phyloP scores from a whole-genome alignment of 2,329 filamentous ascomycete species.

The Botrytis sinoallii region DNA sequence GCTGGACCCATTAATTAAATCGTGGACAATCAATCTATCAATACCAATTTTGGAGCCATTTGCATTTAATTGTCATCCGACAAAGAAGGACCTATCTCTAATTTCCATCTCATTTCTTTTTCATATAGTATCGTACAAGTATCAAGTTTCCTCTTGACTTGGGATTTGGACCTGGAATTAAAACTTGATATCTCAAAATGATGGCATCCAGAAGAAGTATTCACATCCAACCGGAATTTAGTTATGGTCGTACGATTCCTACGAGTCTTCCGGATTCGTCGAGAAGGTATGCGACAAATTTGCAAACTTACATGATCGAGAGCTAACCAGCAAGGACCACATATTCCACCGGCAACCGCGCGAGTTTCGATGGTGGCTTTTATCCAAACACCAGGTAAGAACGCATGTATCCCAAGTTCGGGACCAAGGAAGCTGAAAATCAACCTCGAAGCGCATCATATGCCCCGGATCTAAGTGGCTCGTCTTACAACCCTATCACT shows the following conservation, averaged over 20 bases:
- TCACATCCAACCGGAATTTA: slow-evolving; percentile 36
- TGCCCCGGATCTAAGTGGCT: slow-evolving; percentile 28
- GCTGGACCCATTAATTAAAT: slow-evolving; percentile 18
- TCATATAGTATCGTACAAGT: not conserved
- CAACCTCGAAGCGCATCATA: slow-evolving; percentile 34
- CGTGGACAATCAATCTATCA: slow-evolving; percentile 15
- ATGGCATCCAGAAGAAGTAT: slow-evolving; percentile 38
- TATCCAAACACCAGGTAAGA: slow-evolving; percentile 38
- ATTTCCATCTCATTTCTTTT: not conserved
- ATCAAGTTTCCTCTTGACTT: slow-evolving; percentile 11
- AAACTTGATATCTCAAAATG: slow-evolving; percentile 23
- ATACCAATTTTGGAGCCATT: slow-evolving; percentile 11
- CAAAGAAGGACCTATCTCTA: slow-evolving; percentile 3
- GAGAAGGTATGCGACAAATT: slow-evolving; percentile 36
- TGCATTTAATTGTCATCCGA: slow-evolving; percentile 11
- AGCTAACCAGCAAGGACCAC: slow-evolving; percentile 35
- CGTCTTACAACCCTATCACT: slow-evolving; percentile 33
- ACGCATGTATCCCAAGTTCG: slow-evolving; percentile 21
- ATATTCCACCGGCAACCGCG: slow-evolving; percentile 31
- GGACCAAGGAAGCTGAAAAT: slow-evolving; percentile 32
- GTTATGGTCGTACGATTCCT: slow-evolving; percentile 31
- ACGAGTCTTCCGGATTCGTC: slow-evolving; percentile 31
- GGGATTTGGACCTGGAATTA: not conserved
- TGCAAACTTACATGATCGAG: slow-evolving; percentile 17
- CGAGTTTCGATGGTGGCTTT: slow-evolving; percentile 33